phyloP scores from a whole-genome alignment of 257 asterid species.

The Ajuga chamaepitys region DNA sequence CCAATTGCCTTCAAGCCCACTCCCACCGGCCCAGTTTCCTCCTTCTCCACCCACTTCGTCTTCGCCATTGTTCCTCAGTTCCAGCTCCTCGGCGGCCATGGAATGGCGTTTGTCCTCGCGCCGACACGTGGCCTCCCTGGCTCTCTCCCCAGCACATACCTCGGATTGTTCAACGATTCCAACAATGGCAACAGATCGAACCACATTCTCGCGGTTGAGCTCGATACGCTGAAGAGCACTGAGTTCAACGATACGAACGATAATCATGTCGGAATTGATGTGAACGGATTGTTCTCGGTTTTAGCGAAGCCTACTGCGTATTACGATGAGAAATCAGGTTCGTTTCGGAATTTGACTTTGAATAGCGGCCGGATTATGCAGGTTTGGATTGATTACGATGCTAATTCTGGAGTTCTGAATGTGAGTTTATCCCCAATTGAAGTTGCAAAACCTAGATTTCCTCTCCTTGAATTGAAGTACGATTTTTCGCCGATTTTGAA shows the following conservation, averaged over 20 bases:
- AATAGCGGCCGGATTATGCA: slow-evolving; percentile 37
- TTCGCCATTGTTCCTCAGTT: slow-evolving; percentile 46
- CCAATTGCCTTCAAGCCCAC: slow-evolving; percentile 44
- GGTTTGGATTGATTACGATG: slow-evolving; percentile 53
- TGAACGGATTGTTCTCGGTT: slow-evolving; percentile 32
- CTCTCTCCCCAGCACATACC: slow-evolving; percentile 29
- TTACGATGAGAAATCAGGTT: slow-evolving; percentile 14
- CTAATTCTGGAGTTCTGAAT: slow-evolving; percentile 6
- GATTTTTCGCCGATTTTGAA: slow-evolving; percentile 38
- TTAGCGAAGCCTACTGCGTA: slow-evolving; percentile 28
- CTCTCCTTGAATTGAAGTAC: slow-evolving; percentile 23
- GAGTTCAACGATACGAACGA: slow-evolving; percentile 40
- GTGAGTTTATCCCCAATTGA: slow-evolving; percentile 42
- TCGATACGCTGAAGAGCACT: slow-evolving; percentile 37
- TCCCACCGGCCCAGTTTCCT: slow-evolving; percentile 19
- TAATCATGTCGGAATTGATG: slow-evolving; percentile 57
- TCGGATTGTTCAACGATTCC: slow-evolving; percentile 48
- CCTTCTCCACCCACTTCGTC: slow-evolving; percentile 53
- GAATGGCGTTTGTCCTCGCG: slow-evolving; percentile 49
- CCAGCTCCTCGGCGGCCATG: slow-evolving; percentile 41
- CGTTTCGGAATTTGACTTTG: slow-evolving; percentile 32
- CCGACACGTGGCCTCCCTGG: slow-evolving; percentile 37
- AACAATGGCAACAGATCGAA: slow-evolving; percentile 41
- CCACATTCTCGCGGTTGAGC: slow-evolving; percentile 53
- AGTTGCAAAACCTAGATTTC: slow-evolving; percentile 28